Evolutionary conservation across 805 yeast genomes (phyloP), one percentile per base, ranked within the genome.

Genomic region (Ogataea polymorpha): DNA sequence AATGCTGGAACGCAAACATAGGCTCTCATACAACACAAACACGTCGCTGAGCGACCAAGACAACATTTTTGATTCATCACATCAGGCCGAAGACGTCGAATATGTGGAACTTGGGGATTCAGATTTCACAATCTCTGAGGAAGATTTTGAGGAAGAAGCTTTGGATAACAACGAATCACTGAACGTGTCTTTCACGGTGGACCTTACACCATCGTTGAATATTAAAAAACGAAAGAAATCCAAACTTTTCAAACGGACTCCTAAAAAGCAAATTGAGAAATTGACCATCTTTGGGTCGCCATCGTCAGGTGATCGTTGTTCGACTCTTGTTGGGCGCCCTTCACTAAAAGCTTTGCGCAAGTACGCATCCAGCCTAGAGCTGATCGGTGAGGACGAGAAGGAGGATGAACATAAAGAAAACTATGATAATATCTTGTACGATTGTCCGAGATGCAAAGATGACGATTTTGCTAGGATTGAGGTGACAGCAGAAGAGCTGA

Each of bases 61-160:
- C 24, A 43, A 41, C 42, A 46, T 46, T 13, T 46, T 50, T 29
- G 50, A 46, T 30, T 47, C 57, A 4, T 55, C 47, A 18, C 46
- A 49, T 14, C 42, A 50, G 20, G 51, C 34, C 7, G 59, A 58
- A 16, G 56, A 54, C 12, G 51, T 52, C 10, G 61, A 55, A 23
- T 53, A 48, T 36, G 50, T 59, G n/a, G 64, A 61, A 33, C 33
- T 59, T 25, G 64, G 60, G 2, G 59, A 55, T 32, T 54, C 58
- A 6, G 58, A 54, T 43, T 44, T 44, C 37, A 50, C 58, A 11
- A 45, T 42, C 16, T 46, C 53, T 11, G 53, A 45, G 21, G 51
- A 48, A 7, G 58, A 44, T 15, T 49, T 41, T 6, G 44, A 41
- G 13, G 52, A 49, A 10, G 55, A 43, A 12, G 48, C 38, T n/a